phyloP scores from a whole-genome alignment of 2,329 filamentous ascomycete genomes.

The Madurella mycetomatis region DNA sequence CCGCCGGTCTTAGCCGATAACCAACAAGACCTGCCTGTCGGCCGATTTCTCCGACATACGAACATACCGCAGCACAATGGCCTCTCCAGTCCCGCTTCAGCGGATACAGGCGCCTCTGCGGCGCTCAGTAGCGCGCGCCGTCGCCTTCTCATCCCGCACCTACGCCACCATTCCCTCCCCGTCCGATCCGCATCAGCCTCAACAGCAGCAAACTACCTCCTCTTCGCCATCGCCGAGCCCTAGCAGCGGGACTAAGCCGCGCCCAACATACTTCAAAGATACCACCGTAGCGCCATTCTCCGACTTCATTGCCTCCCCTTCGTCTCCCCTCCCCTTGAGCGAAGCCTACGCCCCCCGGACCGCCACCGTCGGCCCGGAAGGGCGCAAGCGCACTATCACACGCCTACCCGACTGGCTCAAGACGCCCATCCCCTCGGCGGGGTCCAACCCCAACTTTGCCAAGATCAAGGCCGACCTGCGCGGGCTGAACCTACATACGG shows the following conservation, averaged over 20 bases:
- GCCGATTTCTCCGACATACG: background rate
- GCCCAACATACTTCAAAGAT: conserved; percentile 58
- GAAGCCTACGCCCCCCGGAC: conserved; percentile 60
- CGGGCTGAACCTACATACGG: conserved; percentile 85
- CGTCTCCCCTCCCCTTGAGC: conserved; percentile 41
- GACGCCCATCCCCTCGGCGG: conserved; percentile 73
- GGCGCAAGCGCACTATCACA: conserved; percentile 60
- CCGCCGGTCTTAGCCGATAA: background rate
- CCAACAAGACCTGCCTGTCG: background rate
- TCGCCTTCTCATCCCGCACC: conserved; percentile 33
- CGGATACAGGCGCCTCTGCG: conserved; percentile 41
- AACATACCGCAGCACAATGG: conserved; percentile 29
- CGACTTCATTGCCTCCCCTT: conserved; percentile 49
- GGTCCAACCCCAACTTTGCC: conserved; percentile 77
- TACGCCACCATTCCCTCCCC: conserved; percentile 46
- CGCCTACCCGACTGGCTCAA: conserved; percentile 92
- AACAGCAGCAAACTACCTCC: conserved; percentile 11
- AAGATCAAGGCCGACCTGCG: conserved; percentile 91
- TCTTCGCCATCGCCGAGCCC: conserved; percentile 14
- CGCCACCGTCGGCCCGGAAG: conserved; percentile 59
- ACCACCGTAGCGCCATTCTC: conserved; percentile 52
- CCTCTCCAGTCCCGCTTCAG: conserved; percentile 39
- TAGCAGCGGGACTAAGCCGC: conserved; percentile 24
- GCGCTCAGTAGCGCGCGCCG: conserved; percentile 33
- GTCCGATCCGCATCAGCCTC: conserved; percentile 23